Base-by-base conservation (phyloP, 225 moss, liverwort and hornwort species). In the Lunularia cruciata region DNA sequence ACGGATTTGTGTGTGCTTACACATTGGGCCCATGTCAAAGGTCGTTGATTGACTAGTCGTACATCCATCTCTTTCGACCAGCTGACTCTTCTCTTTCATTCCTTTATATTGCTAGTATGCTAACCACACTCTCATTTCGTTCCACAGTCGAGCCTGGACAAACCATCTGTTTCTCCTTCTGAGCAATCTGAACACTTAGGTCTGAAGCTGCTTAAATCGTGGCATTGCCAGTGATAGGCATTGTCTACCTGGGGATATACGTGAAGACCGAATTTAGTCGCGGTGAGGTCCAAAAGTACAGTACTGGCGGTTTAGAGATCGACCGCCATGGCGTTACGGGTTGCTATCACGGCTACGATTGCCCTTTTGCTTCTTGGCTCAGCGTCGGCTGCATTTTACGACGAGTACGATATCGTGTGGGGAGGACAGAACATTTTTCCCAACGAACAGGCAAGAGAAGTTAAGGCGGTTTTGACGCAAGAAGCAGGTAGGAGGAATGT, bases 361-460 rank as follows among this genome's bases (percentile, higher is more conserved):
- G 67, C 51, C 9, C 67, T 67, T 15, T 49, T 67, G 28, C 39
- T 69, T 39, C 16, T 69, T 38, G 69, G 69, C 5, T 8, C 57
- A n/a, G 57, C 20, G 3, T 69, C 69, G 4, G 69, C 69, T 9
- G 69, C 55, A 9, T 81, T 81, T 40, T 43, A 54, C 5, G 65
- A 67, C 38, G 73, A 81, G 37, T 81, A 73, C 66, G 65, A 58
- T 9, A 52, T 81, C 11, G 33, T 74, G 0, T 81, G 74, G 73
- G 25, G 73, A 3, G 35, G 27, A 3, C 70, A 47, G 11, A 81
- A 81, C 27, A 36, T 81, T 27, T 45, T 65, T 26, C 57, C 54
- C 26, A 69, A 74, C 33, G 77, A 81, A 18, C 42, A 30, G 13
- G 22, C 47, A 0, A 31, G 55, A 18, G 65, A 77, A 0, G 77